A percentile compares a stretch with the other conserved stretches of the same genome.
phyloP scores from a whole-genome alignment of 2,329 filamentous ascomycete species.

The Cyphellophora europaea region DNA sequence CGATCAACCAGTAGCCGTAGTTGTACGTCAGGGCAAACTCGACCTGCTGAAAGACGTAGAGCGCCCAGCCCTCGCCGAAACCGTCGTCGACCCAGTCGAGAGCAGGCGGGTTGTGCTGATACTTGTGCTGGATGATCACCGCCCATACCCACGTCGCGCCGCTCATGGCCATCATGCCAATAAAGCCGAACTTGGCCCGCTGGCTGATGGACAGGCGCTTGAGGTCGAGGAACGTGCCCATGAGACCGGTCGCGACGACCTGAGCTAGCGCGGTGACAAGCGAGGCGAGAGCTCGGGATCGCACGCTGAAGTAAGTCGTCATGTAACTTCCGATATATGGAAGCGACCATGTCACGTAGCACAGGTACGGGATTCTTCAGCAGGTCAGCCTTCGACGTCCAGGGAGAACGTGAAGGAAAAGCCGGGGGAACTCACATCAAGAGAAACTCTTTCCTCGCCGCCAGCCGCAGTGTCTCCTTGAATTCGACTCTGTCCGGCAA shows the following conservation, averaged over 20 bases:
- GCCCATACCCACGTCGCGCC: constrained; percentile 42
- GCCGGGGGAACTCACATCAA: constrained; percentile 26
- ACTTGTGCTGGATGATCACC: constrained; percentile 45
- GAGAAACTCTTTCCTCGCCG: constrained; percentile 52
- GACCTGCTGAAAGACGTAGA: constrained; percentile 58
- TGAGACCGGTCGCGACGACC: constrained; percentile 50
- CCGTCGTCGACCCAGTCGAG: constrained; percentile 57
- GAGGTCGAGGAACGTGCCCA: constrained; percentile 54
- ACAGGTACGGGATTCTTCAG: constrained; percentile 39
- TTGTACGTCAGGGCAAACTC: constrained; percentile 68
- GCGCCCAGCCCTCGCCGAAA: constrained; percentile 56
- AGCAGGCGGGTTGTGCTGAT: constrained; percentile 40
- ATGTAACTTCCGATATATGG: constrained; percentile 44
- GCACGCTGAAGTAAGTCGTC: constrained; percentile 58
- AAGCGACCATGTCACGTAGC: constrained; percentile 1
- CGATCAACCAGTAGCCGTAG: constrained; percentile 63
- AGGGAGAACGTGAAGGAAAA: constrained; percentile 46
- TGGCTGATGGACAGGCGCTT: constrained; percentile 29
- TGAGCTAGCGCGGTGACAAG: constrained; percentile 59
- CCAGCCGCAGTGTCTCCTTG: constrained; percentile 47
- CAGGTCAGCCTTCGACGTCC: constrained; percentile 63
- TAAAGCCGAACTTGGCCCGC: constrained; percentile 36
- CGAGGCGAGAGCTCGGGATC: constrained; percentile 58
- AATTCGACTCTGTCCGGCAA: constrained; percentile 50
- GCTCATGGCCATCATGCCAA: constrained; percentile 36